Base-by-base conservation (phyloP, 805 yeast genomes). In the Hanseniaspora vineae region DNA sequence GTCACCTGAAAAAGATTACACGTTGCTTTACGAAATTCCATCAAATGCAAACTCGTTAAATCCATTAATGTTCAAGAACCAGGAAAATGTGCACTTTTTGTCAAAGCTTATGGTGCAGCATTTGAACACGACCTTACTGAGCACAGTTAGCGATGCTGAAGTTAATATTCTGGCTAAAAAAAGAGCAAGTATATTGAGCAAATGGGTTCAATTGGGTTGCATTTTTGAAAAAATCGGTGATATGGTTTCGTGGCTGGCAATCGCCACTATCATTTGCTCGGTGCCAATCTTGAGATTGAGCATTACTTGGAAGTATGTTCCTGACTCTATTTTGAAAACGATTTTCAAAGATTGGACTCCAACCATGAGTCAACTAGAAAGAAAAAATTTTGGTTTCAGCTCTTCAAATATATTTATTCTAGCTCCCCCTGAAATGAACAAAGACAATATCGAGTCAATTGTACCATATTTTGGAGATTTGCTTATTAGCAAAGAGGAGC, bases 391-490 rank as follows among this genome's bases (percentile, higher is more conserved):
- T 15, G 74, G 81, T 44, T 70, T 84, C 62, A 69, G 75, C 18
- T 71, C 77, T 42, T 75, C 72, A 47, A 75, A 78, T 48, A 62
- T 72, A 75, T 46, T 78, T 81, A 31, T 88, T 31, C 73, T 86
- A 69, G 89, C 94, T 10, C 87, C 96, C 3, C 84, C 90, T 55
- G 92, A 94, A 11, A 71, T 90, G 54, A 96, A 96, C 37, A 84
- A 84, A 57, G 79, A 78, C 45, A 76, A 78, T 47, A 19, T 40
- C 18, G n/a, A 18, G 13, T 11, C n/a, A 3, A 94, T 84, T 12
- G 79, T 90, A 43, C 96, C 97, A 1, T 89, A 80, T 58, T 89
- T 86, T 66, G 97, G 96, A 11, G 97, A 89, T 59, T 69, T 89
- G 53, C 69, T 78, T 10, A 77, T 87, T 15, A 55, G 55, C 45